Evolutionary conservation across 371 early-diverging fungal genomes (phyloP), one percentile per base, ranked within the genome.

Genomic region (Rhizopus microsporus): DNA sequence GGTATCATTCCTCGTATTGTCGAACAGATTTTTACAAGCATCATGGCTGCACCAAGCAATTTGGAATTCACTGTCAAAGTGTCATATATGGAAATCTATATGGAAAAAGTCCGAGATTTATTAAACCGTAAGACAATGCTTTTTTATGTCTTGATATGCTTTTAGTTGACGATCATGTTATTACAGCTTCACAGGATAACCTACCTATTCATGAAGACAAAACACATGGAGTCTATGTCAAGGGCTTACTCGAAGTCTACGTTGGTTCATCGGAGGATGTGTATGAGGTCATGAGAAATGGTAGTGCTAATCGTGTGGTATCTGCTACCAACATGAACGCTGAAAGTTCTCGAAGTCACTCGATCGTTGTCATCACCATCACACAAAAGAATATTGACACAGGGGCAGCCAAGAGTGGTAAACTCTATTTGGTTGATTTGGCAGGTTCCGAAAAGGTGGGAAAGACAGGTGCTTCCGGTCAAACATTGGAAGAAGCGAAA

Each of bases 391-490:
- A 96, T 72, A 70, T 93, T 31, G 71, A 80, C 17, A 92, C 88
- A 51, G 96, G 96, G 42, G 90, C 88, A 60, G 86, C 83, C 43
- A 93, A 91, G 71, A 86, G 88, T 55, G 94, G 95, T 55, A 92
- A 92, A 62, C 81, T 99, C 37, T 94, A 90, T 60, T 82, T 99
- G 48, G 97, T 99, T 47, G 99, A 99, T 90, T 78, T 99, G 66
- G 99, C 99, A 30, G 99, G 99, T 65, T 98, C 99, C 30, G 99
- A 99, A 82, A 95, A 94, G 83, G 80, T 77, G 63, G 93, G 93
- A 46, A 94, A 97, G 75, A 99, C 99, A 17, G 96, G 97, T 60
- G 99, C 99, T 3, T 93, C 96, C 3, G 98, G 99, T 30, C 95
- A 95, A 66, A 94, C 98, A 5, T 80, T 99, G 34, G 97, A 99